Conservation (phyloP, 768 basidiomycete genomes). For the Tylopilus vinaceipallidus region DNA sequence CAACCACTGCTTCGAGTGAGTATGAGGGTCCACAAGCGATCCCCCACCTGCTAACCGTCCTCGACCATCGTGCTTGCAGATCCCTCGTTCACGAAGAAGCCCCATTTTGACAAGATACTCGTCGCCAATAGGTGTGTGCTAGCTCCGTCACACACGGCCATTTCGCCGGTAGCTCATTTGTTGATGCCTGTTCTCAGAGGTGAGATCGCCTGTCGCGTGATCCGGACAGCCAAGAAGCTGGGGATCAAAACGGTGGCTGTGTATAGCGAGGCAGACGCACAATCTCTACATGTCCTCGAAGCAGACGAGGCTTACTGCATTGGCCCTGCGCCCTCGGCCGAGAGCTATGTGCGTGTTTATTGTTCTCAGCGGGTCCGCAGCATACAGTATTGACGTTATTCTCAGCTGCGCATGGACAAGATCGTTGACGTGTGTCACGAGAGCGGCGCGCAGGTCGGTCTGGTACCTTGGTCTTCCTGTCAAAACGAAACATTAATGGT, state of each 20-base stretch:
- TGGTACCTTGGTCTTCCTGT: background rate
- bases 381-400: background rate
- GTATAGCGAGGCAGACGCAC: slow-evolving; percentile 82
- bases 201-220: slow-evolving; percentile 95
- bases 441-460: slow-evolving; percentile 79
- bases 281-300: slow-evolving; percentile 79
- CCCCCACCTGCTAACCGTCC: too few species aligned
- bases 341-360: slow-evolving; percentile 74
- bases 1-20: slow-evolving; percentile 20
- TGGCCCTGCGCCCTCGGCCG: slow-evolving; percentile 83
- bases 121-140: slow-evolving; percentile 73
- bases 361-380: background rate
- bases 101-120: slow-evolving; percentile 87
- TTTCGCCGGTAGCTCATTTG: too few species aligned
- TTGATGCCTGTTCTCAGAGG: slow-evolving; percentile 49
- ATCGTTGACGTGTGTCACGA: slow-evolving; percentile 80
- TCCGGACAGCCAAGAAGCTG: slow-evolving; percentile 82
- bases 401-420: slow-evolving; percentile 80
- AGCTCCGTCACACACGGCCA: too few species aligned
- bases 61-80: background rate
- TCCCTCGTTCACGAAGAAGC: slow-evolving; percentile 27
- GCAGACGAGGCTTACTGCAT: slow-evolving; percentile 93
- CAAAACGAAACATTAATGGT: background rate
- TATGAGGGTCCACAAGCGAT: background rate
- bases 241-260: slow-evolving; percentile 93